Evolutionary conservation across 2,329 filamentous ascomycete genomes (phyloP).

Genomic region (Colletotrichum karsti): DNA sequence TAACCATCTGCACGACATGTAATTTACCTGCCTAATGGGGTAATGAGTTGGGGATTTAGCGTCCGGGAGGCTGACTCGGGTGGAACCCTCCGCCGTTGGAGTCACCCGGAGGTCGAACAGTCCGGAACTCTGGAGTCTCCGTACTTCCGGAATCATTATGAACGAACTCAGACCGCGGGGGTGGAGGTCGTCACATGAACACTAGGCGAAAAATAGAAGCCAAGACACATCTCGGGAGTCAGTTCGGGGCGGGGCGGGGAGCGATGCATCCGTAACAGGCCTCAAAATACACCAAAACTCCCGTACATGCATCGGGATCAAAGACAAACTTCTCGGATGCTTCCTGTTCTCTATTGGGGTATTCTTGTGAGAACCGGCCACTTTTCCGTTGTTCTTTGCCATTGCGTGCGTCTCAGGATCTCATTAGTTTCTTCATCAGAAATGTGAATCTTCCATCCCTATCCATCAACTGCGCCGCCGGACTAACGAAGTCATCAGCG

Average conservation of each 20-base stretch:
- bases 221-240: background rate
- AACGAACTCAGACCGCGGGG: background rate
- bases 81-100: background rate
- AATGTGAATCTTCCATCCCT: slow-evolving; percentile 46
- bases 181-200: background rate
- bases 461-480: slow-evolving; percentile 54
- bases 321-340: no score
- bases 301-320: no score
- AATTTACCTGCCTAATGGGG: slow-evolving; percentile 1
- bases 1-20: background rate
- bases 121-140: background rate
- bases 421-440: slow-evolving; percentile 32
- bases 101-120: background rate
- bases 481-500: slow-evolving; percentile 54
- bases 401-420: background rate
- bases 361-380: background rate
- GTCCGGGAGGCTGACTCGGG: background rate
- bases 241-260: background rate
- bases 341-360: background rate
- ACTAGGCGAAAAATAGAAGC: slow-evolving; percentile 7
- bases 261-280: background rate
- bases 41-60: background rate
- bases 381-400: no score
- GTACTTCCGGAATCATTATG: background rate
- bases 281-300: background rate